Evolutionary conservation across 78 protist genomes (phyloP).

Genomic region (Acrasis kona): DNA sequence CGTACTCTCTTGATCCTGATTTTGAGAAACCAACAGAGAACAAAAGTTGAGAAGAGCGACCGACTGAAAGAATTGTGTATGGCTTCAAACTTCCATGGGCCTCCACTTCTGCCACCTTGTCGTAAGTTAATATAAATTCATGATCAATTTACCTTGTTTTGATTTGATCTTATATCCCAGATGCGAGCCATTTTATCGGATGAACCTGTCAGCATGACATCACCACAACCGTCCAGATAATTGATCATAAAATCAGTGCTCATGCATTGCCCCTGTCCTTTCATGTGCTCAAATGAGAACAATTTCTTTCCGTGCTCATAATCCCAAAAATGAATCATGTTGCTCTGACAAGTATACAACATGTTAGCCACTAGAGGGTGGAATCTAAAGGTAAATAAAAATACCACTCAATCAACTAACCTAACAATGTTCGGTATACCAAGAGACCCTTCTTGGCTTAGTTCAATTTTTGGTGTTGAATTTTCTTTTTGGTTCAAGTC

Average conservation of each 20-base stretch:
- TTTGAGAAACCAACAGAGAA: too few species aligned
- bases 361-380: background rate
- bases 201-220: background rate
- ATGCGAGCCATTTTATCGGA: background rate
- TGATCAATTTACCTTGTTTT: background rate
- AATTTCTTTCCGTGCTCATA: background rate
- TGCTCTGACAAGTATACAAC: background rate
- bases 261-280: too few species aligned
- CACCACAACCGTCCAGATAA: background rate
- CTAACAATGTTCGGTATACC: too few species aligned
- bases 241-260: too few species aligned
- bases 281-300: too few species aligned
- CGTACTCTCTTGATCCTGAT: constrained; percentile 33
- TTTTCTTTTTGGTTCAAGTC: background rate
- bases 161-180: background rate
- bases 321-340: background rate
- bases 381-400: background rate
- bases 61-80: background rate
- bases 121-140: background rate
- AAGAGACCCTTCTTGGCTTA: background rate
- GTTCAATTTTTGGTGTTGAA: background rate
- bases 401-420: too few species aligned
- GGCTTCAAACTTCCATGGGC: background rate
- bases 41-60: too few species aligned
- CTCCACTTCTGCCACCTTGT: background rate